Conservation (phyloP, 768 basidiomycete species). For the Lyophyllum atratum region DNA sequence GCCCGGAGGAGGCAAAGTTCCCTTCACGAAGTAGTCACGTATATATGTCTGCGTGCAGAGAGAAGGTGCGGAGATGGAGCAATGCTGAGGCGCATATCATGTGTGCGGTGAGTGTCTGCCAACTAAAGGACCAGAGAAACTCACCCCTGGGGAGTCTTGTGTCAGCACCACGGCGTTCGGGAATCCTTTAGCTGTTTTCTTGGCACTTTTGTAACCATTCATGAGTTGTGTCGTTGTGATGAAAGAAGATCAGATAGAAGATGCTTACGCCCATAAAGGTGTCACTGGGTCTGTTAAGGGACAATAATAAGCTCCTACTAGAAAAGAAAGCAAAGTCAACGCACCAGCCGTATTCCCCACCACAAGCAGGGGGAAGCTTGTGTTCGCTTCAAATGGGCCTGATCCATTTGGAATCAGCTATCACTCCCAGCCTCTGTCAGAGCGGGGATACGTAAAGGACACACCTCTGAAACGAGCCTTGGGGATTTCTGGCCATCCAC, state of each 20-base stretch:
- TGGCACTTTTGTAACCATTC: conserved; percentile 29
- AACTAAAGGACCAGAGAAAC: conserved; percentile 9
- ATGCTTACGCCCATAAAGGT: conserved; percentile 25
- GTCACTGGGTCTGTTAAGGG: conserved; percentile 23
- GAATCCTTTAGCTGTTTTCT: conserved; percentile 39
- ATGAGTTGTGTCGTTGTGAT: background rate
- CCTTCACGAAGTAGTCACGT: conserved; percentile 39
- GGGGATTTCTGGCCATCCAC: conserved; percentile 24
- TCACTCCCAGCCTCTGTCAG: background rate
- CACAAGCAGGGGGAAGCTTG: conserved; percentile 32
- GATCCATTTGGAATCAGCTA: background rate
- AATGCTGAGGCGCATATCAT: conserved; percentile 19
- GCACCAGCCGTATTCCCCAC: conserved; percentile 26
- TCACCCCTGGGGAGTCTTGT: conserved; percentile 42
- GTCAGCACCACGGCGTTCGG: conserved; percentile 40
- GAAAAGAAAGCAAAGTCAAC: background rate
- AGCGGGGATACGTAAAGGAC: background rate
- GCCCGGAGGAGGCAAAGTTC: conserved; percentile 38
- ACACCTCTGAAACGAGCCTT: conserved; percentile 25
- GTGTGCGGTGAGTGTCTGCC: background rate
- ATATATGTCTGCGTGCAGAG: conserved; percentile 30
- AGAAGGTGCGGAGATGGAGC: conserved; percentile 25
- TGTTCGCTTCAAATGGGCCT: conserved; percentile 31
- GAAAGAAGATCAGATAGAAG: background rate
- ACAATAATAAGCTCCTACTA: background rate